Evolutionary conservation across 2,329 filamentous ascomycete species (phyloP), one percentile per base, ranked within the genome.

Genomic region (Nannizziopsis arthrosporioides): DNA sequence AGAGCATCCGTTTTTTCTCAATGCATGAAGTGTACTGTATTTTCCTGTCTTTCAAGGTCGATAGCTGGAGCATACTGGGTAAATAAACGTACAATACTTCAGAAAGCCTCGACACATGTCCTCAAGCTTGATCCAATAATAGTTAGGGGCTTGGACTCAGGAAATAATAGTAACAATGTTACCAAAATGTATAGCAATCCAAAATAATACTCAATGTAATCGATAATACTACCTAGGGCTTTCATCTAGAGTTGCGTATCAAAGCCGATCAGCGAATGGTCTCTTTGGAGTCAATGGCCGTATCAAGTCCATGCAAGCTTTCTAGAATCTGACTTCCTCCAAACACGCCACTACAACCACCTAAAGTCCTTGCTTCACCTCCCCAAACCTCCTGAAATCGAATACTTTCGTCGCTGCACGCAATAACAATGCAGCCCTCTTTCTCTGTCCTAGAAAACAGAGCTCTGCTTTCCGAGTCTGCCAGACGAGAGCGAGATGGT

Each of bases 381-480:
- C 76, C 75, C 92, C 89, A 96, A 9, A 98, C 80, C 68, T 96
- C 89, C 64, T 96, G 88, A 59, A 96, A 96, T 61, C 92, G 92
- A 64, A 96, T 84, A 57, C 80, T 93, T 61, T 87, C 82, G 66
- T 96, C 89, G 60, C 88, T 94, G 38, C 86, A 84, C 12, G 89
- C 90, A 46, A 98, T 84, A 14, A 95, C 84, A 55, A 98, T 82
- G 61, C 88, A 94, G 0, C 85, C 86, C 57, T 90, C 85, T 54
- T 79, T 75, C 4, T 73, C 69, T 0, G 76, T 80, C 15, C 78
- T 72, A 43, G 68, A 71, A 53, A 73, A 73, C 65, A 72, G 75
- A 41, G 70, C 67, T n/a, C 72, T 73, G 49, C 74, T 74, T 59
- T 80, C 71, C 59, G 72, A 67, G 51, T 62, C 63, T 50, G 58